phyloP scores from a whole-genome alignment of 2,329 filamentous ascomycete genomes.

The Fusarium temperatum region DNA sequence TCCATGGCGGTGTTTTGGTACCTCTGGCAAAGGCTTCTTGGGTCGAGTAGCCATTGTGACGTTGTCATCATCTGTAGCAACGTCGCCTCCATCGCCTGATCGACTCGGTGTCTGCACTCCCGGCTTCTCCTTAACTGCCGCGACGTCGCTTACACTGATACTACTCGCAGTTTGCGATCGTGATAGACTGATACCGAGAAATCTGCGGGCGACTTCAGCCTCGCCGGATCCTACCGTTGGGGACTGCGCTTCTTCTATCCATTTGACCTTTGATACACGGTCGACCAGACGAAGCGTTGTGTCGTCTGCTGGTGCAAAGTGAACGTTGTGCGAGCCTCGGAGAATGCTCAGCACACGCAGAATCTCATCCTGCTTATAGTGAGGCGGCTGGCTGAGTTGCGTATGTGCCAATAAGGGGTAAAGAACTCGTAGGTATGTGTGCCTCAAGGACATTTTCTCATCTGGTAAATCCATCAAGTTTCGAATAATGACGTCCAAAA shows the following conservation, averaged over 20 bases:
- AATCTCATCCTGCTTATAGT: constrained; percentile 93
- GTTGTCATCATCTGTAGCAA: constrained; percentile 34
- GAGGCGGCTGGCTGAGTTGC: constrained; percentile 83
- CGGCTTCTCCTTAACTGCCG: constrained; percentile 81
- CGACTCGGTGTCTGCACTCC: constrained; percentile 83
- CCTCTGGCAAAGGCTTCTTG: constrained; percentile 62
- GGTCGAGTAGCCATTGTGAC: constrained; percentile 43
- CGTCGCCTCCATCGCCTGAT: constrained; percentile 43
- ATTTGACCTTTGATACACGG: constrained; percentile 76
- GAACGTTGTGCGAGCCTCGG: constrained; percentile 68
- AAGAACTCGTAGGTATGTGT: constrained; percentile 93
- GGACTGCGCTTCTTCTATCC: constrained; percentile 61
- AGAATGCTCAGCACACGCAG: constrained; percentile 78
- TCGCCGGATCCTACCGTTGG: constrained; percentile 46
- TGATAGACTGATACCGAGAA: constrained; percentile 77
- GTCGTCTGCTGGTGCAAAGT: constrained; percentile 83
- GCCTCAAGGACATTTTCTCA: constrained; percentile 78
- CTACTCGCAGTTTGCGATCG: constrained; percentile 73
- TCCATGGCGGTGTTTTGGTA: constrained; percentile 66
- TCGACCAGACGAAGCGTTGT: constrained; percentile 81
- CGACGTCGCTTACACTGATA: constrained; percentile 80
- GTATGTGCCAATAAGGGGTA: constrained; percentile 92
- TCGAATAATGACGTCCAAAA: constrained; percentile 94
- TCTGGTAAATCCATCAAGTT: constrained; percentile 96
- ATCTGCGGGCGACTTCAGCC: constrained; percentile 63